Conservation (phyloP, 805 yeast species). For the Hanseniaspora clermontiae region DNA sequence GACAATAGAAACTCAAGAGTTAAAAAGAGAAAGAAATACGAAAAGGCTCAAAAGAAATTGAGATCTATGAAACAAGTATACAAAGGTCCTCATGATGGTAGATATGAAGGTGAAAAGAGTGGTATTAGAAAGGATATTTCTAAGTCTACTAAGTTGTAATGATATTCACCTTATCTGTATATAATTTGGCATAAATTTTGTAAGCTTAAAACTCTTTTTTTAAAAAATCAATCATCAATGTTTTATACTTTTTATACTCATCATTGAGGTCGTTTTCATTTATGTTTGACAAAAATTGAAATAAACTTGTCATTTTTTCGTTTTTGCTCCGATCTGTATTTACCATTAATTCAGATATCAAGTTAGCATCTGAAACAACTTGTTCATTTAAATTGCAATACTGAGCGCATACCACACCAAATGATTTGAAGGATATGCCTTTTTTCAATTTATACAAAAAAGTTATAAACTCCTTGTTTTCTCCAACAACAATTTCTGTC, state of each 20-base stretch:
- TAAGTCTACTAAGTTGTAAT: conserved; percentile 63
- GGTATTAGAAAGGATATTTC: conserved; percentile 93
- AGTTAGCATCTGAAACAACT: conserved; percentile 28
- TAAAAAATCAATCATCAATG: neutral
- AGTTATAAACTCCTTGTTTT: conserved; percentile 18
- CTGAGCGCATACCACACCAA: conserved; percentile 34
- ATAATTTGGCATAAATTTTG: neutral
- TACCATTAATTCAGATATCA: conserved; percentile 18
- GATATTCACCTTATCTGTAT: neutral
- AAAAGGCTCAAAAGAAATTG: conserved; percentile 84
- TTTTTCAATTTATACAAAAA: conserved; percentile 27
- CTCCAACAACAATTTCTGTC: conserved; percentile 24
- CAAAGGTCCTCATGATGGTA: conserved; percentile 51
- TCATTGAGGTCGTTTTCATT: neutral
- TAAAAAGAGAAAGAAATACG: conserved; percentile 96
- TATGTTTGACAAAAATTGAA: conserved; percentile 23
- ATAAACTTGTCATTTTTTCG: conserved; percentile 20
- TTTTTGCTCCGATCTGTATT: conserved; percentile 15
- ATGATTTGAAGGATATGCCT: conserved; percentile 28
- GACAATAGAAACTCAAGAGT: conserved; percentile 92
- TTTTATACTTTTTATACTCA: neutral
- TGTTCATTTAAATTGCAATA: conserved; percentile 27
- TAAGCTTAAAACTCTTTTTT: neutral
- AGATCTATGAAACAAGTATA: conserved; percentile 84
- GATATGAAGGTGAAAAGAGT: conserved; percentile 87